Evolutionary conservation across 441 rosid species (phyloP), one percentile per base, ranked within the genome.

Genomic region (Monsonia emarginata): DNA sequence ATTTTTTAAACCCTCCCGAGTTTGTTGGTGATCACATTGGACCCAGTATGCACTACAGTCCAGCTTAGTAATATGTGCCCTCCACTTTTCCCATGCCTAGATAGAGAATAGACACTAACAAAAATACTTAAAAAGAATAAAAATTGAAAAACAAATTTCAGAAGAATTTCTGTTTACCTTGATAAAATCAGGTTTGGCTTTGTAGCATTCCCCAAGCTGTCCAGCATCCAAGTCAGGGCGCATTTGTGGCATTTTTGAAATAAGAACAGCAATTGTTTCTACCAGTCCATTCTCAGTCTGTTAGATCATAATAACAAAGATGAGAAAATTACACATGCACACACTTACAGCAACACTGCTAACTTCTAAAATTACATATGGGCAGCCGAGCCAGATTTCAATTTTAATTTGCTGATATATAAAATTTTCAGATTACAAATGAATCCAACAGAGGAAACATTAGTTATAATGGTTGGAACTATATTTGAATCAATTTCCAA

Each of bases 81-180:
- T 88, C 98, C 98, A 93, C 78, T 77, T 90, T 79, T 93, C 98
- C 90, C 93, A 88, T 44, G 93, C 91, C 97, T 90, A 67, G 72
- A 64, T 44, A 70, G 72, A 63, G 64, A 28, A 73, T 65, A 72
- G 61, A 27, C n/a, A 65, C 48, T 30, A 61, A 64, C 13, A 19
- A 18, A 50, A 50, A 50, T 50, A 21, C 18, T 0, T 50, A 46
- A 32, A 63, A 38, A 36, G 63, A 69, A 69, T 56, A 25, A 64
- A 61, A 8, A 42, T 13, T 32, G 24, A 26, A 31, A 58, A 19
- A 40, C 54, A 64, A 32, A 67, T 18, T 11, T 42, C 54, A 11
- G 34, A 63, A 64, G 63, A 25, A 69, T 63, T 69, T 56, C 72
- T 65, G 67, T 50, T 65, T 80, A 88, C 97, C 96, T 88, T 90